These are phyloP conservation scores for Clavulina sp. DNA, from an alignment of 768 basidiomycete species.

Conservation along the genomic window DNA sequence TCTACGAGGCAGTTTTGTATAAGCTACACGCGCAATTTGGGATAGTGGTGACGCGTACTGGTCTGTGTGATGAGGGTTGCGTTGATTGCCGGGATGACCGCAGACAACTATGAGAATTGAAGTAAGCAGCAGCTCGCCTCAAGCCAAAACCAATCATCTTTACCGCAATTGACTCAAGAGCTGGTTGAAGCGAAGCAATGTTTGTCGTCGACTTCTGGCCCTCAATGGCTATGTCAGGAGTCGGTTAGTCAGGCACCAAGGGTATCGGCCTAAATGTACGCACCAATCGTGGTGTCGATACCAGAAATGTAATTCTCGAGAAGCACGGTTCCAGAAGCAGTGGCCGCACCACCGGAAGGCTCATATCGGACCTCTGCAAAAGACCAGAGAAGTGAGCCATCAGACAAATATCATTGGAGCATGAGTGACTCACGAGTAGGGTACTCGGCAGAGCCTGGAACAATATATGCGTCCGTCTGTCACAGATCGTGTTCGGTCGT, in stretches of 20 bases:
- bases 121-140: neutral
- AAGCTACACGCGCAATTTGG: neutral
- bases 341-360: slow-evolving; percentile 35
- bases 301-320: slow-evolving; percentile 59
- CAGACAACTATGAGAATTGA: neutral
- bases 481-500: neutral
- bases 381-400: neutral
- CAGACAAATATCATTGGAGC: neutral
- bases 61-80: neutral
- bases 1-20: neutral
- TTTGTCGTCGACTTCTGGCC: neutral
- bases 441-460: neutral
- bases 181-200: neutral
- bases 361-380: slow-evolving; percentile 10
- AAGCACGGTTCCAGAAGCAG: slow-evolving; percentile 34
- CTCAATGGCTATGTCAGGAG: neutral
- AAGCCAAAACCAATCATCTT: neutral
- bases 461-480: neutral
- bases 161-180: neutral
- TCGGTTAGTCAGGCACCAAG: neutral
- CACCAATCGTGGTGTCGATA: neutral
- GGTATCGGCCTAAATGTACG: too few relatives aligned
- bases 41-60: neutral
- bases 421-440: neutral
- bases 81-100: neutral